phyloP scores from a whole-genome alignment of 75 land plant genomes.

The Ceratopteris richardii region DNA sequence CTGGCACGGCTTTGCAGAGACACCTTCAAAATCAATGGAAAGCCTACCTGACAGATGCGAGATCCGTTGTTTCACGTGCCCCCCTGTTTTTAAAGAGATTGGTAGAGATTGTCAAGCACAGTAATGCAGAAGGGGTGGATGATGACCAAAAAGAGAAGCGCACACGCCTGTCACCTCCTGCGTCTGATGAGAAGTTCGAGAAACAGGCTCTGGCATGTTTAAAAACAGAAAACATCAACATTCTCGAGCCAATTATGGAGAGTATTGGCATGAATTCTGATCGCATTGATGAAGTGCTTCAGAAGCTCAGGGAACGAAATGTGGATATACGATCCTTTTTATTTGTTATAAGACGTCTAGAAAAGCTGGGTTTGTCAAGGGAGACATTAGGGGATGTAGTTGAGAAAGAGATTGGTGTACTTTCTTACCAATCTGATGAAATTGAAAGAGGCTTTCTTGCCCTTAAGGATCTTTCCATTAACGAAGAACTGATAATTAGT shows the following conservation, averaged over 20 bases:
- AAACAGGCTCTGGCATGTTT: neutral
- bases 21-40: neutral
- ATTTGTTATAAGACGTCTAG: neutral
- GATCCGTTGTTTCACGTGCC: neutral
- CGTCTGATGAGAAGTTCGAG: neutral
- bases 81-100: neutral
- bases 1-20: neutral
- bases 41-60: neutral
- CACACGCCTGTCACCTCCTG: neutral
- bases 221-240: neutral
- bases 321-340: neutral
- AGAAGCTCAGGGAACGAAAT: neutral
- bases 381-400: neutral
- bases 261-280: neutral
- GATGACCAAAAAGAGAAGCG: neutral
- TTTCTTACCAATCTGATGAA: neutral
- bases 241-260: conserved; percentile 1
- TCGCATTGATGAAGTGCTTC: neutral
- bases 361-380: conserved; percentile 1
- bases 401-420: neutral
- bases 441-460: neutral
- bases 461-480: neutral
- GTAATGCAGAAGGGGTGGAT: neutral
- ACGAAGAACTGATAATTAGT: neutral
- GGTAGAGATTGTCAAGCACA: neutral